phyloP scores from a whole-genome alignment of 2,329 filamentous ascomycete species.

The Exophiala aquamarina region DNA sequence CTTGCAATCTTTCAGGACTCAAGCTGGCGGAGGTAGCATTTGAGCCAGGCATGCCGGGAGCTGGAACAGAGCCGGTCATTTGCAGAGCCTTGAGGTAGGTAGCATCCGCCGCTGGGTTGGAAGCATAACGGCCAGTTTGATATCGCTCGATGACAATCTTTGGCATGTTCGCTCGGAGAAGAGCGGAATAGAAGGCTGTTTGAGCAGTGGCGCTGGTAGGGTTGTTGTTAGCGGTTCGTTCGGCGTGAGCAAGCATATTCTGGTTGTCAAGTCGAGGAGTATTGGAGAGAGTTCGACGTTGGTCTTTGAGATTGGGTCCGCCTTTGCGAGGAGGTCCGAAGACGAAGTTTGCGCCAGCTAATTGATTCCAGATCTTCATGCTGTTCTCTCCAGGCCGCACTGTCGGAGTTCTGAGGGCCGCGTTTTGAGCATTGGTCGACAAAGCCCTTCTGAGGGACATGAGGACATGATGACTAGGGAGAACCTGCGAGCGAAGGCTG shows the following conservation, averaged over 20 bases:
- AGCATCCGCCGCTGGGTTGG: conserved; percentile 73
- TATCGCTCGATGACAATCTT: conserved; percentile 90
- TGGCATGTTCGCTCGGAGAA: conserved; percentile 89
- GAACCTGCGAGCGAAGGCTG: conserved; percentile 11
- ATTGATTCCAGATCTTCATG: conserved; percentile 1
- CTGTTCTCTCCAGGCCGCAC: background rate
- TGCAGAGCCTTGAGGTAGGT: conserved; percentile 76
- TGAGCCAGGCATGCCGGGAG: conserved; percentile 23
- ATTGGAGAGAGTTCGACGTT: conserved; percentile 23
- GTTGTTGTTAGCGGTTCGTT: conserved; percentile 91
- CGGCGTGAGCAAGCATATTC: conserved; percentile 74
- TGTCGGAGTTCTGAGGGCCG: background rate
- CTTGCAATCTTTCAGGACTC: conserved; percentile 66
- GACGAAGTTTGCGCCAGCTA: conserved; percentile 15
- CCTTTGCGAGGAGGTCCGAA: conserved; percentile 17
- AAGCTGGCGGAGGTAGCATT: conserved; percentile 36
- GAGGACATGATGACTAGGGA: conserved; percentile 6
- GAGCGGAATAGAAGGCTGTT: conserved; percentile 88
- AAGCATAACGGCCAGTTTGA: conserved; percentile 79
- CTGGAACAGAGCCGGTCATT: conserved; percentile 50
- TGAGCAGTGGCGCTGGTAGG: conserved; percentile 83
- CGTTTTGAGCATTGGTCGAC: conserved; percentile 8
- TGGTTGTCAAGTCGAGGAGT: conserved; percentile 32
- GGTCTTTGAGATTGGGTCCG: background rate
- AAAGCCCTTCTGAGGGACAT: conserved; percentile 11